Percentiles rank a stretch among this genome's conserved stretches.
These are phyloP conservation scores for Conticribra weissflogii DNA, from an alignment of 108 stramenopile species.

Conservation along the genomic window DNA sequence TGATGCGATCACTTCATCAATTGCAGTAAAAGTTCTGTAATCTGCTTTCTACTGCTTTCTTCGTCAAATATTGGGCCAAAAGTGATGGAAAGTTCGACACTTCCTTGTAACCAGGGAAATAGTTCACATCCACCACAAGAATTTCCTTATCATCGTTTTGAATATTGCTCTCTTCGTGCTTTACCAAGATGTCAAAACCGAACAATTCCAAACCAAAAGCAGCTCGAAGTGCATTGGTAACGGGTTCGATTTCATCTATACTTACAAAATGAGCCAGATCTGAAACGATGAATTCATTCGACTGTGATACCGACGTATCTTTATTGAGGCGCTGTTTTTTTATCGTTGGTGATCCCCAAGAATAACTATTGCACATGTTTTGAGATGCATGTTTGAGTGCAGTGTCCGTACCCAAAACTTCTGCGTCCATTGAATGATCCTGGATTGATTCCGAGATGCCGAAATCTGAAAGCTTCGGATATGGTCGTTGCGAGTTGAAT, in stretches of 20 bases:
- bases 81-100: slow-evolving; percentile 80
- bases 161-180: slow-evolving; percentile 17
- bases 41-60: slow-evolving; percentile 62
- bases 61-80: slow-evolving; percentile 77
- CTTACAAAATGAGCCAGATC: slow-evolving; percentile 51
- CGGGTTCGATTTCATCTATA: slow-evolving; percentile 70
- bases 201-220: slow-evolving; percentile 86
- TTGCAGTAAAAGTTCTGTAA: slow-evolving; percentile 24
- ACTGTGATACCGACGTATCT: background rate
- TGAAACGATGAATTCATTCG: no score
- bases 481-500: slow-evolving; percentile 89
- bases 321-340: slow-evolving; percentile 18
- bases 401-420: no score
- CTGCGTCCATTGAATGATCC: background rate
- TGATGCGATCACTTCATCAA: no score
- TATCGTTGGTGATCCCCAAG: background rate
- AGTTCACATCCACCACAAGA: slow-evolving; percentile 86
- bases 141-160: slow-evolving; percentile 35
- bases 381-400: no score
- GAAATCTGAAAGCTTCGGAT: slow-evolving; percentile 81
- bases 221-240: slow-evolving; percentile 65
- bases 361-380: no score
- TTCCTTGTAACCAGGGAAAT: slow-evolving; percentile 91
- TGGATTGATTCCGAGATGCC: slow-evolving; percentile 34
- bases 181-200: slow-evolving; percentile 85